Base-by-base conservation (phyloP, 2,329 filamentous ascomycete species). In the Exutisphaerella laricina region DNA sequence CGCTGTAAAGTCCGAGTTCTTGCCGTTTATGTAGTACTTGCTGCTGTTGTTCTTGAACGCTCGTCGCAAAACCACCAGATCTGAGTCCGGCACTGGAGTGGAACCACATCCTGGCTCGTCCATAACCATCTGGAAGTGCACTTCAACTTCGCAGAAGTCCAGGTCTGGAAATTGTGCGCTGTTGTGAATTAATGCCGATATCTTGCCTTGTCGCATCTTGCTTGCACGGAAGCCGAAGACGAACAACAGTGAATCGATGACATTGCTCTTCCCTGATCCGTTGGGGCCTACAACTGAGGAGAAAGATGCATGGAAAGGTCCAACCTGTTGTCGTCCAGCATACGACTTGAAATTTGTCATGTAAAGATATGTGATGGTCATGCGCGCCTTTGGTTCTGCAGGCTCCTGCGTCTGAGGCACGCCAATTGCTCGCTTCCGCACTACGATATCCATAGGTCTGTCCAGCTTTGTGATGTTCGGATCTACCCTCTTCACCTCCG, bases 301-400 rank as follows among this genome's bases (percentile, higher is more conserved):
- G 68, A 98, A 98, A 0, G 92, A 98, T 1, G 87, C 78, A 64
- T 98, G 92, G 64, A 98, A 98, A 0, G 92, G 92, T 0, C 92
- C 92, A 46, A 98, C 92, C 67, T 94, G 84, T 65, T 98, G 92
- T 49, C 85, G 76, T 3, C 92, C 92, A 12, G 92, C 92, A 64
- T 98, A 98, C 70, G 90, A 97, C 71, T 98, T 98, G 79, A 98
- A 98, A 67, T 98, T 98, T 53, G 80, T 94, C 55, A 98, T 75
- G 46, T 94, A 82, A 36, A 98, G 73, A 62, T 95, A 88, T 13
- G 87, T 92, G 53, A 98, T 90, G 41, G 97, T 90, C 52, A 92
- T 89, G 40, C 92, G 84, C 39, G 88, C 73, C 63, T 89, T 94
- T 1, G 88, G 85, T 0, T 77, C 81, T 1, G 77, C 78, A 18